These are phyloP conservation scores for Vickermania ingenoplastis DNA, from an alignment of 208 protist genomes.

Conservation along the genomic window DNA sequence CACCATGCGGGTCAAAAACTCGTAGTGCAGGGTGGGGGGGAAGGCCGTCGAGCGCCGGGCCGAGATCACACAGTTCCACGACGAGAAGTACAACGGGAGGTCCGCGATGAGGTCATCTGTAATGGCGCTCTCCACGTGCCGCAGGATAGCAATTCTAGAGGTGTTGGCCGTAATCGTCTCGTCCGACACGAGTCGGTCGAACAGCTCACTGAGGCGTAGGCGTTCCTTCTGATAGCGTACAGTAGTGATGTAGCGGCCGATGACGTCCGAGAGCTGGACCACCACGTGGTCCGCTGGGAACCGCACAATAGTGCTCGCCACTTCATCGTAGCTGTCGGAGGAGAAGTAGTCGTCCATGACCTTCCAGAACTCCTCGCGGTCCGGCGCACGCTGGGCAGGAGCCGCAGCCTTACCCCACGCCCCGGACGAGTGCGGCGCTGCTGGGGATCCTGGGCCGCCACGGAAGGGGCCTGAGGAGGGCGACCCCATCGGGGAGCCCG, in stretches of 20 bases:
- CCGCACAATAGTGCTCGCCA: conserved; percentile 23
- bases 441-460: not conserved
- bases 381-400: conserved; percentile 16
- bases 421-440: not conserved
- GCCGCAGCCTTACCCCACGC: conserved; percentile 4
- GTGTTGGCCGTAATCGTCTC: conserved; percentile 29
- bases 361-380: conserved; percentile 55
- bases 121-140: conserved; percentile 45
- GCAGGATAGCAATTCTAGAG: conserved; percentile 40
- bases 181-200: conserved; percentile 43
- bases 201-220: conserved; percentile 62
- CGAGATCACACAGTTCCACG: conserved; percentile 69
- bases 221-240: conserved; percentile 59
- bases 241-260: conserved; percentile 69
- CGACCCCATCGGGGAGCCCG: not conserved
- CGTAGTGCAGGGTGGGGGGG: conserved; percentile 48
- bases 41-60: conserved; percentile 52
- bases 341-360: conserved; percentile 78
- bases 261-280: conserved; percentile 42
- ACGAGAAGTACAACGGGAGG: conserved; percentile 59
- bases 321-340: conserved; percentile 44
- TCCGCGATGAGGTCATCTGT: conserved; percentile 62
- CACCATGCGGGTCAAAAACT: conserved; percentile 66
- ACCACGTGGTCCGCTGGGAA: conserved; percentile 34
- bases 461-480: not conserved